Evolutionary conservation across 1,284 basidiomycete genomes (phyloP).

Genomic region (Cryptococcus maquisensis): DNA sequence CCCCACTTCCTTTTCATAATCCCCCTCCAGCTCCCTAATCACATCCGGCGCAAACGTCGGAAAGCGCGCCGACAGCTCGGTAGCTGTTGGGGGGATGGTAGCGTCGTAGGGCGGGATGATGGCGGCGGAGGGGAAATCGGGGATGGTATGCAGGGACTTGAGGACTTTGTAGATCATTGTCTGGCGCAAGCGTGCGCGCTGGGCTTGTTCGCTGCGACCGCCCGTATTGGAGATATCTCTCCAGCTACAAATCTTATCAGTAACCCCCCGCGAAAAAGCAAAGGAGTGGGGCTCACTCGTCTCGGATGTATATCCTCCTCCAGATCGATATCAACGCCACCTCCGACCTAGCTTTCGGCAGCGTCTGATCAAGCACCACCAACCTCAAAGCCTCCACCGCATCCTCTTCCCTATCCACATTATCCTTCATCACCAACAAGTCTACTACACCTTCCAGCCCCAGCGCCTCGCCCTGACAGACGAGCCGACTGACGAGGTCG

Average conservation of each 20-base stretch:
- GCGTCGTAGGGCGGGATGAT: slow-evolving; percentile 35
- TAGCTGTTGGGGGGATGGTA: slow-evolving; percentile 25
- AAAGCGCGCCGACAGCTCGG: slow-evolving; percentile 44
- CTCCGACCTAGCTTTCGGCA: slow-evolving; percentile 64
- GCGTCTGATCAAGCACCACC: slow-evolving; percentile 54
- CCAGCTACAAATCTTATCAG: slow-evolving; percentile 26
- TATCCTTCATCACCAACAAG: slow-evolving; percentile 53
- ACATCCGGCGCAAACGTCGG: slow-evolving; percentile 27
- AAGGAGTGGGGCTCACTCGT: slow-evolving; percentile 63
- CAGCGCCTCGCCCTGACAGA: slow-evolving; percentile 41
- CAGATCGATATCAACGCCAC: slow-evolving; percentile 72
- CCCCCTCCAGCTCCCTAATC: slow-evolving; percentile 37
- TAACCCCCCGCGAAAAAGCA: not conserved
- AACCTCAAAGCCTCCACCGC: slow-evolving; percentile 51
- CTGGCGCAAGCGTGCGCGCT: slow-evolving; percentile 24
- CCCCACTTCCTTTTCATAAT: slow-evolving; percentile 39
- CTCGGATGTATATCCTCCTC: slow-evolving; percentile 79
- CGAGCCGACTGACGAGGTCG: slow-evolving; percentile 29
- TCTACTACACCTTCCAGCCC: slow-evolving; percentile 54
- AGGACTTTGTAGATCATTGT: slow-evolving; percentile 38
- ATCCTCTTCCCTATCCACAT: slow-evolving; percentile 43
- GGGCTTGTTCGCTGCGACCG: slow-evolving; percentile 42
- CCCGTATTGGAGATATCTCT: slow-evolving; percentile 32
- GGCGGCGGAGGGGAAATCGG: slow-evolving; percentile 26
- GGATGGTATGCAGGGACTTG: slow-evolving; percentile 18